phyloP scores from a whole-genome alignment of 345 rosid genomes.

The Bruguiera gymnorhiza region DNA sequence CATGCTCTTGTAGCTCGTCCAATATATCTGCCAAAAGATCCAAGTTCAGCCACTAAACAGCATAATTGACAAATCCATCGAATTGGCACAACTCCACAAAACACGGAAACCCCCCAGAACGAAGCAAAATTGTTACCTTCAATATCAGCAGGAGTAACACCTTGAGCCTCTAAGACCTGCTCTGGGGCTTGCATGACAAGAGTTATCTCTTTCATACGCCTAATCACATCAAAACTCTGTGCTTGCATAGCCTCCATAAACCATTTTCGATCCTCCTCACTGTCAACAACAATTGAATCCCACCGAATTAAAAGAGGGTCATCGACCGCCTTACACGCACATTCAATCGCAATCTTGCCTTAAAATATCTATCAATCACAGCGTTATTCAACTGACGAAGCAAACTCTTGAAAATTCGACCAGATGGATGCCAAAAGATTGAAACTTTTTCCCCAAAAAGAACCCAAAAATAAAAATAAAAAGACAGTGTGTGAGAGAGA shows the following conservation, averaged over 20 bases:
- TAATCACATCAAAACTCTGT: conserved; percentile 61
- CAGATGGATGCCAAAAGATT: neutral
- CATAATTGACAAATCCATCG: conserved; percentile 43
- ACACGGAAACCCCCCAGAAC: conserved; percentile 42
- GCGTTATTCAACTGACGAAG: no score
- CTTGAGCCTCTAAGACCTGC: neutral
- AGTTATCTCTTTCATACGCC: conserved; percentile 57
- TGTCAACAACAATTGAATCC: conserved; percentile 12
- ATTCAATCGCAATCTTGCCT: neutral
- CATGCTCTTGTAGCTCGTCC: conserved; percentile 73
- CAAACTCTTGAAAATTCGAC: no score
- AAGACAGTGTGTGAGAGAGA: neutral
- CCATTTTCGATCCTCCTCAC: conserved; percentile 90
- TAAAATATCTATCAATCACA: neutral
- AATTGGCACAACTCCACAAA: conserved; percentile 56
- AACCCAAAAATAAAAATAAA: neutral
- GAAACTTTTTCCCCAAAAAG: neutral
- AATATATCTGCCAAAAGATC: conserved; percentile 39
- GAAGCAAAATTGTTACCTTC: neutral
- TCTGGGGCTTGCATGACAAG: conserved; percentile 5
- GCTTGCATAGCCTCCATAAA: conserved; percentile 96
- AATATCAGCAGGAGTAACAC: conserved; percentile 1
- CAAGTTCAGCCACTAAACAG: neutral
- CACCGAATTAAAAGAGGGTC: neutral
- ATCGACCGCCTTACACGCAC: neutral